Base-by-base conservation (phyloP, 768 basidiomycete species). In the Suillus decipiens region DNA sequence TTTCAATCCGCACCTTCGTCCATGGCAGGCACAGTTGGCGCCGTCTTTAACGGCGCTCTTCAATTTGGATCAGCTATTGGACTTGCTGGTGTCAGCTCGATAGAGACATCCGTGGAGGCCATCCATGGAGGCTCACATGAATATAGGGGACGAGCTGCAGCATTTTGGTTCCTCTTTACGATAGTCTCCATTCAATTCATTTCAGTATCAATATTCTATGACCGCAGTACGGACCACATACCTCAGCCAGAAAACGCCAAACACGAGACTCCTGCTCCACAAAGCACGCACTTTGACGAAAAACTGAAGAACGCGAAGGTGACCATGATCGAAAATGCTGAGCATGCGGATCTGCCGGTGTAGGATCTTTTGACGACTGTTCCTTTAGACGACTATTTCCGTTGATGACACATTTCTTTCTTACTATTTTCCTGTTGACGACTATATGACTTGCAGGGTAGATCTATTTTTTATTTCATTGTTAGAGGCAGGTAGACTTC, bases 11-110 rank as follows among this genome's bases (percentile, higher is more conserved):
- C 78, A 5, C 84, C 84, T 5, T 62, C 80, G 11, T 75, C 76
- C n/a, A 80, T 82, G 68, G 77, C 83, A 4, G 85, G 86, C 45
- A 82, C 80, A 6, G 79, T 85, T 15, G 83, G 83, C n/a, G 86
- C 85, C 15, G 80, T 86, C 48, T 84, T 84, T 76, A 84, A 83
- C 61, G 78, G 79, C 36, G 81, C 82, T 3, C 28, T 28, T 28
- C 28, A 28, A 28, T 28, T 28, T 28, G 28, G 28, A 28, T 28
- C 28, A 28, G 14, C 77, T 7, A 73, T 83, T 24, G 84, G 82
- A 22, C 72, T 82, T 34, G 81, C 86, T n/a, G 77, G 77, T 28
- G 76, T 84, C 34, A 79, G 71, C 34, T 80, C 82, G 19, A 84
- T 86, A 65, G 71, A 82, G 73, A 75, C 78, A 4, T 80, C 80